phyloP scores from a whole-genome alignment of 371 early-diverging fungal species.

The Rhizopus microsporus region DNA sequence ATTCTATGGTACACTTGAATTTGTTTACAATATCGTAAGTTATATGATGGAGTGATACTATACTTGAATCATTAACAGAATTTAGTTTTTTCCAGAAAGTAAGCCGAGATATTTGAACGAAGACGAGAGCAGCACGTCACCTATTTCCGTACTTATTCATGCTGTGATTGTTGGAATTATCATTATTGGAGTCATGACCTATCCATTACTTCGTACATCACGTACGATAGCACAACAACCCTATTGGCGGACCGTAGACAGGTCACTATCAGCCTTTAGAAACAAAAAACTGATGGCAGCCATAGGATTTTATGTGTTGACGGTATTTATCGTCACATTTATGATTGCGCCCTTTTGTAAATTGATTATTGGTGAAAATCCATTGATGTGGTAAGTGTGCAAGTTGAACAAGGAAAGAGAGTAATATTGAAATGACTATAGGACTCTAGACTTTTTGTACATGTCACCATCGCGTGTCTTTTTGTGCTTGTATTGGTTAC shows the following conservation, averaged over 20 bases:
- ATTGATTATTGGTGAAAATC: slow-evolving; percentile 48
- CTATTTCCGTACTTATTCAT: slow-evolving; percentile 39
- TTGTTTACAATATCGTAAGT: slow-evolving; percentile 29
- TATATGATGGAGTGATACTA: too few relatives aligned
- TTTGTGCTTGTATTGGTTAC: slow-evolving; percentile 63
- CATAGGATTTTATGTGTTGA: slow-evolving; percentile 40
- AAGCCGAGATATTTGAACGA: slow-evolving; percentile 28
- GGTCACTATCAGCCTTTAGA: slow-evolving; percentile 7
- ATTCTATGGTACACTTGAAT: slow-evolving; percentile 41
- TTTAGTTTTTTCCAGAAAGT: slow-evolving; percentile 30
- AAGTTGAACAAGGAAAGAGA: background rate
- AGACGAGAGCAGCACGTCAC: slow-evolving; percentile 21
- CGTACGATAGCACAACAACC: slow-evolving; percentile 52
- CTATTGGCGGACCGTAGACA: slow-evolving; percentile 38
- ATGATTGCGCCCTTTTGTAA: slow-evolving; percentile 54
- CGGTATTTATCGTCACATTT: slow-evolving; percentile 40
- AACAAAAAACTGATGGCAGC: slow-evolving; percentile 32
- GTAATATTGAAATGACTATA: slow-evolving; percentile 15
- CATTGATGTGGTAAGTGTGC: slow-evolving; percentile 64
- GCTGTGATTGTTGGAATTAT: slow-evolving; percentile 72
- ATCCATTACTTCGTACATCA: slow-evolving; percentile 57
- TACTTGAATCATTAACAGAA: background rate
- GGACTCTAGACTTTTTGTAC: slow-evolving; percentile 58
- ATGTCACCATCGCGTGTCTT: slow-evolving; percentile 45
- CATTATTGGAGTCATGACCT: slow-evolving; percentile 58